Evolutionary conservation across 345 rosid species (phyloP).

Genomic region (Hibiscus syriacus): DNA sequence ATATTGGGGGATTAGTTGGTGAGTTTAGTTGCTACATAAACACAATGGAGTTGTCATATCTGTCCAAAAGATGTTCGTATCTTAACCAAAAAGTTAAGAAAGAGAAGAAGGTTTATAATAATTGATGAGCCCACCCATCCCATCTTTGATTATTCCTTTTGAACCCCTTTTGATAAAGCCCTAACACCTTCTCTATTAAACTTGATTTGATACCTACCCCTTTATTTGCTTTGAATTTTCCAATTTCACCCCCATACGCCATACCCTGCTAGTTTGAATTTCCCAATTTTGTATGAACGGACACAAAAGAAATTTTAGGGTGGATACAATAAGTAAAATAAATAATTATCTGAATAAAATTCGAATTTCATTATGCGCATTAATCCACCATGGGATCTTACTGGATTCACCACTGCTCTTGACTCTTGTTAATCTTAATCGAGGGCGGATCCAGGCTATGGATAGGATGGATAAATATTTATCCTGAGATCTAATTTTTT

Average conservation of each 20-base stretch:
- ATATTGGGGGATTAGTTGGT: background rate
- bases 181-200: slow-evolving; percentile 29
- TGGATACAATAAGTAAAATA: too few relatives aligned
- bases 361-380: too few relatives aligned
- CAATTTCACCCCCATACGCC: background rate
- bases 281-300: too few relatives aligned
- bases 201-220: background rate
- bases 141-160: slow-evolving; percentile 30
- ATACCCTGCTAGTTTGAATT: background rate
- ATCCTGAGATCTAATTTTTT: too few relatives aligned
- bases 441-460: too few relatives aligned
- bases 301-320: too few relatives aligned
- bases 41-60: background rate
- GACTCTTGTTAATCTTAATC: too few relatives aligned
- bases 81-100: slow-evolving; percentile 34
- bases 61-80: slow-evolving; percentile 8
- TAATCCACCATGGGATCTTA: too few relatives aligned
- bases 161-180: slow-evolving; percentile 54
- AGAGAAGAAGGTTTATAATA: slow-evolving; percentile 25
- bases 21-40: slow-evolving; percentile 1
- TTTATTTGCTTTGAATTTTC: background rate
- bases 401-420: too few relatives aligned
- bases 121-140: slow-evolving; percentile 18
- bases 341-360: too few relatives aligned
- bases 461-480: too few relatives aligned